Evolutionary conservation across 202 grass and related monocot genomes (phyloP).

Genomic region (Hordeum pubiflorum): DNA sequence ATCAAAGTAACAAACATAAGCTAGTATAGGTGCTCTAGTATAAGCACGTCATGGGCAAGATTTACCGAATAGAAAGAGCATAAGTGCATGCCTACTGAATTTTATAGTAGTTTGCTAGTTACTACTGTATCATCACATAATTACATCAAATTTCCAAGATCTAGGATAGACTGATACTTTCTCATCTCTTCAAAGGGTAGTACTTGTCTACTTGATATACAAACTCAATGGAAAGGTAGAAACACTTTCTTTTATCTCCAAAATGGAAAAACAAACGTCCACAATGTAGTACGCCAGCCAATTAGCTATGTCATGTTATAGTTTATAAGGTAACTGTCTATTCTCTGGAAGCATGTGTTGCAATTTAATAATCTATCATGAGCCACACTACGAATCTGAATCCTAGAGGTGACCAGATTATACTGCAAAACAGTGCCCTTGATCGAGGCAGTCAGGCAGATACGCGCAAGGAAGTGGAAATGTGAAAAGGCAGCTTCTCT

Average conservation of each 20-base stretch:
- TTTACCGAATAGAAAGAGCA: background rate
- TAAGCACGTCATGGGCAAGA: background rate
- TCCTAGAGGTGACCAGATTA: background rate
- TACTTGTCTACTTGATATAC: background rate
- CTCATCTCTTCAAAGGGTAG: background rate
- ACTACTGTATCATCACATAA: background rate
- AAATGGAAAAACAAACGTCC: background rate
- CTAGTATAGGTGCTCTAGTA: background rate
- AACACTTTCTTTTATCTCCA: background rate
- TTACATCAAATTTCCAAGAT: background rate
- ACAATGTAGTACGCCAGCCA: background rate
- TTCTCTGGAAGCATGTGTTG: background rate
- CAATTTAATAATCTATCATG: background rate
- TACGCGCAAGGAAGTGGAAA: background rate
- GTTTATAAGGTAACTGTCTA: background rate
- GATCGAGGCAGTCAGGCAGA: background rate
- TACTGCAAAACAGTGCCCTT: background rate
- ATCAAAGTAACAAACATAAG: background rate
- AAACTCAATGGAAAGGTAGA: background rate
- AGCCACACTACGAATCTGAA: background rate
- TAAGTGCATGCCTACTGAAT: background rate
- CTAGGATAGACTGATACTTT: background rate
- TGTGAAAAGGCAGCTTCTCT: background rate
- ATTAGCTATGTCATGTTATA: background rate
- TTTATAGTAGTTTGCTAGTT: background rate